Conservation (phyloP, 805 yeast genomes). For the Ogataea corticis region DNA sequence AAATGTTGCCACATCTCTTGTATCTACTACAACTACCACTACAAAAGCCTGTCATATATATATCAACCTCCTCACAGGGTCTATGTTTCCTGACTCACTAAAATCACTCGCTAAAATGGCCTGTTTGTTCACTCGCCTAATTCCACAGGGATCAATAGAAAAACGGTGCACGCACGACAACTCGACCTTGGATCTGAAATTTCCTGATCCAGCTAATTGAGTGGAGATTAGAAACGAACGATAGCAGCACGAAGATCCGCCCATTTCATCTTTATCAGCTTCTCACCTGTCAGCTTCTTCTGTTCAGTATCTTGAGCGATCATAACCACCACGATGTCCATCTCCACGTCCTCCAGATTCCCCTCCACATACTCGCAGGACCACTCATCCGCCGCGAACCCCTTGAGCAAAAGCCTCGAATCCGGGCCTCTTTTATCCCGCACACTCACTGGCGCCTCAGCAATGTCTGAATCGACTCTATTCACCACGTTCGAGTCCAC, state of each 20-base stretch:
- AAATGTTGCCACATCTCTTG: no score
- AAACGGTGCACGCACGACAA: not conserved
- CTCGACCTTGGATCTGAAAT: not conserved
- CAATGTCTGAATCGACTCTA: slow-evolving; percentile 28
- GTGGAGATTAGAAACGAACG: not conserved
- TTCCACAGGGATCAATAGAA: slow-evolving; percentile 2
- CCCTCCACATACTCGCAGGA: slow-evolving; percentile 1
- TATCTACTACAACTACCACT: no score
- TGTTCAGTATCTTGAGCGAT: no score
- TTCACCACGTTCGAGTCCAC: slow-evolving; percentile 31
- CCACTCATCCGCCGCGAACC: not conserved
- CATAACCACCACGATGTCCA: slow-evolving; percentile 7
- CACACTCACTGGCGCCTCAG: slow-evolving; percentile 29
- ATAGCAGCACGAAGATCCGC: no score
- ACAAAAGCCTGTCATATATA: no score
- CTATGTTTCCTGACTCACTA: no score
- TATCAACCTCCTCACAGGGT: no score
- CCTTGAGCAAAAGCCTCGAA: slow-evolving; percentile 12
- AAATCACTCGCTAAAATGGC: no score
- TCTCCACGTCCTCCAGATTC: slow-evolving; percentile 9
- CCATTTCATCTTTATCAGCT: no score
- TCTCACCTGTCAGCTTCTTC: no score
- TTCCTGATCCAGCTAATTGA: slow-evolving; percentile 2
- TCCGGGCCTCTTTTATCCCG: slow-evolving; percentile 20
- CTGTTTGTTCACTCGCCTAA: no score